A percentile compares a stretch with the other conserved stretches of the same genome.
phyloP scores from a whole-genome alignment of 139 green algal genomes.

The Closterium sp. region DNA sequence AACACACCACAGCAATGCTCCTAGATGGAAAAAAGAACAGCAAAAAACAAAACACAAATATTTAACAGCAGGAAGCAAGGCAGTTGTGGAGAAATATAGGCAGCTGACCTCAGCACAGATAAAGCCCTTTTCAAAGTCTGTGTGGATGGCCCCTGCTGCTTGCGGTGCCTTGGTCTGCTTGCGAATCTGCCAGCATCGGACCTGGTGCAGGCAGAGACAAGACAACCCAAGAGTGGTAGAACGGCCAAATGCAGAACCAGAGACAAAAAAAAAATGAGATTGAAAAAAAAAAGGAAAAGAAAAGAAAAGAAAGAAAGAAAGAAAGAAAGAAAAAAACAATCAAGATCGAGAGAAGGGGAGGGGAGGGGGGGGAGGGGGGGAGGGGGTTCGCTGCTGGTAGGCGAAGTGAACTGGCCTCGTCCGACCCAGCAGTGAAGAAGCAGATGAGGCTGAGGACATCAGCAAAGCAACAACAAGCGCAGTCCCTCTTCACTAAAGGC shows the following conservation, averaged over 20 bases:
- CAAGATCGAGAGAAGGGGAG: background rate
- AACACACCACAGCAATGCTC: background rate
- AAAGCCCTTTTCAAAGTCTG: conserved; percentile 98
- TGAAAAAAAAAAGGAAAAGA: background rate
- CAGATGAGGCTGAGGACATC: no score
- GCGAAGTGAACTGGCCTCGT: no score
- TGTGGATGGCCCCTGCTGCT: conserved; percentile 93
- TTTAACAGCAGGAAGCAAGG: no score
- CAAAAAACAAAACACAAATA: background rate
- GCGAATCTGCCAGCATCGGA: conserved; percentile 48
- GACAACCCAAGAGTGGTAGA: background rate
- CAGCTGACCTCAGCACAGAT: conserved; percentile 93
- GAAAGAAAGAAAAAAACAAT: no score
- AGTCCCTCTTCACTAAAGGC: no score
- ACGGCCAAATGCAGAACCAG: background rate
- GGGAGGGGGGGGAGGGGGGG: background rate
- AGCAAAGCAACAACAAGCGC: no score
- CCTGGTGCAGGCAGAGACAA: conserved; percentile 11
- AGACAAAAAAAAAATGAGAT: background rate
- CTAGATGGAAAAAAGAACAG: background rate
- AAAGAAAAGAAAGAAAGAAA: no score
- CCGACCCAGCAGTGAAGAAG: no score
- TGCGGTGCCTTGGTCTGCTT: conserved; percentile 70
- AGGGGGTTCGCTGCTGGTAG: no score
- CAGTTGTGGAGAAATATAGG: no score